These are phyloP conservation scores for Prunus dulcis DNA, from an alignment of 306 rosid genomes.

Conservation along the genomic window DNA sequence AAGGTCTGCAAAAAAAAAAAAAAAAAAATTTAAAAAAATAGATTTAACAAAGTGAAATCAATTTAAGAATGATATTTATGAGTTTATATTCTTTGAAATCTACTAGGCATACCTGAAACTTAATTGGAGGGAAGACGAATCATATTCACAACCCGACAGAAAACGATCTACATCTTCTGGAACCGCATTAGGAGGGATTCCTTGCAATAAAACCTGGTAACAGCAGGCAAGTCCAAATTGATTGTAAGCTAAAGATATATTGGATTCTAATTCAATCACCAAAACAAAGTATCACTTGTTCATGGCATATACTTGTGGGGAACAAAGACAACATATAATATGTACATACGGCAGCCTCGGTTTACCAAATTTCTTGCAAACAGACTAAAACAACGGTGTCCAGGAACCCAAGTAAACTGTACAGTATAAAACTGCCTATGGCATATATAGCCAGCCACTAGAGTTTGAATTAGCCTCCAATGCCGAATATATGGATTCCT, in stretches of 20 bases:
- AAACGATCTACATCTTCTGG: slow-evolving; percentile 53
- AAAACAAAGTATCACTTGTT: not conserved
- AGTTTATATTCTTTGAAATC: not conserved
- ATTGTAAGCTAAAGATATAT: not conserved
- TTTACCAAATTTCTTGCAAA: not conserved
- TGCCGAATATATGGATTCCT: not conserved
- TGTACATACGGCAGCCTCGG: not conserved
- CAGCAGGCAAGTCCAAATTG: slow-evolving; percentile 5
- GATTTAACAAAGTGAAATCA: slow-evolving; percentile 15
- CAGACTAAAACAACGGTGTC: not conserved
- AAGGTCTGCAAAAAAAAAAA: slow-evolving; percentile 40
- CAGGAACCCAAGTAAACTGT: not conserved
- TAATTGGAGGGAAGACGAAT: slow-evolving; percentile 41
- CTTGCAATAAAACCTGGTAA: slow-evolving; percentile 65
- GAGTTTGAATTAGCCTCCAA: not conserved
- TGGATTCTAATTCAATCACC: not conserved
- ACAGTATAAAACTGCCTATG: not conserved
- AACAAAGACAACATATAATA: not conserved
- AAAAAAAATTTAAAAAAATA: not conserved
- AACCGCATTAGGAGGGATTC: slow-evolving; percentile 37
- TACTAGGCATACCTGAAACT: slow-evolving; percentile 43
- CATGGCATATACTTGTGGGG: not conserved
- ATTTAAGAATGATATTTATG: not conserved
- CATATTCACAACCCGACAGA: slow-evolving; percentile 53
- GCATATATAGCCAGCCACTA: not conserved